Evolutionary conservation across 495 filamentous ascomycete genomes (phyloP), one percentile per base, ranked within the genome.

Genomic region (Talaromyces stipitatus): DNA sequence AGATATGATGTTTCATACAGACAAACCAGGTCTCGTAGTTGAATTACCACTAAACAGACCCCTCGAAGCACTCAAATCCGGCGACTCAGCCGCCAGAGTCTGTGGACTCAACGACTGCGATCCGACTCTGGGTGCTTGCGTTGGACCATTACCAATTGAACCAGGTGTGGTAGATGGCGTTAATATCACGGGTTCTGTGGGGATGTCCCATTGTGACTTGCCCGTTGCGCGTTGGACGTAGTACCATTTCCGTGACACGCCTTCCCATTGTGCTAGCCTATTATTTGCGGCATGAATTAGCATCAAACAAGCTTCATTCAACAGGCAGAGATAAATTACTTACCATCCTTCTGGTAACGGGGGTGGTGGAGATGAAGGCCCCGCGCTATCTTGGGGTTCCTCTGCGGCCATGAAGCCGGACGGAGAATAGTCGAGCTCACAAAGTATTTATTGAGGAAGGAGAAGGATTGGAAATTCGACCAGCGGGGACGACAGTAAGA

Each of bases 201-300:
- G 89, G 12, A 86, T 78, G 3, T 90, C 85, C 89, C 89, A 92
- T 69, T 88, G 86, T 45, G 85, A 88, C 24, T 83, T 74, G 22
- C 86, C 88, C 2, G 86, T 91, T 41, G 85, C 80, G 33, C 88
- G 75, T 61, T 91, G 85, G 28, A 92, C 89, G 64, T 80, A 92
- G 67, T 92, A 92, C 71, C 91, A 92, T 65, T 86, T 84, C 45
- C 82, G 81, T 52, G 79, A 83, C 45, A 76, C 66, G 50, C 82
- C 85, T 66, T 92, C 89, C 87, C 89, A 91, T 69, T 92, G 89
- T 18, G 89, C 85, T 59, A 91, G 87, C 79, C 79, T 82, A 36
- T 30, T 33, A n/a, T n/a, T n/a, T 11, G 1, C 28, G 24, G 9
- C 30, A 48, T 33, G 29, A 32, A 23, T 23, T 22, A 28, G 20